Evolutionary conservation across 2,329 filamentous ascomycete genomes (phyloP).

Genomic region (Xylariaceae sp.): DNA sequence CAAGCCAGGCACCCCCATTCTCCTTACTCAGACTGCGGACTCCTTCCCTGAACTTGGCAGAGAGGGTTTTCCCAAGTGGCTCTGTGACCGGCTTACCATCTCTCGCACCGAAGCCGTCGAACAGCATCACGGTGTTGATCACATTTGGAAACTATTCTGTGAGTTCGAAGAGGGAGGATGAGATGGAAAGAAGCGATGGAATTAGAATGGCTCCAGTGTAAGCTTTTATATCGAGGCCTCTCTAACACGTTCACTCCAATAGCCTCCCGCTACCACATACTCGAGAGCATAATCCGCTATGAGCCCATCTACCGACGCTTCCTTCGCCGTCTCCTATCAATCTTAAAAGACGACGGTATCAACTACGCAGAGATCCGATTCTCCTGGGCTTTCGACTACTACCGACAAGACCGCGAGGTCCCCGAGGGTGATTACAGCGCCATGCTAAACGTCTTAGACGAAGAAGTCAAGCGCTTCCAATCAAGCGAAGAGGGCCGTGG

Average conservation of each 20-base stretch:
- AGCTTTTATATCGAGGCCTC: background rate
- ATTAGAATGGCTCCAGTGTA: background rate
- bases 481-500: conserved; percentile 60
- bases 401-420: conserved; percentile 55
- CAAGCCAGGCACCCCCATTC: conserved; percentile 50
- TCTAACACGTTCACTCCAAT: conserved; percentile 6
- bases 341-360: conserved; percentile 74
- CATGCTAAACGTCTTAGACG: conserved; percentile 67
- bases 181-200: background rate
- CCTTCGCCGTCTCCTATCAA: conserved; percentile 62
- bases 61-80: conserved; percentile 68
- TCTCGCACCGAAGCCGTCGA: conserved; percentile 65
- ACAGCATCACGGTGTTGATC: conserved; percentile 77
- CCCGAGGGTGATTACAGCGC: conserved; percentile 63
- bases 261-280: conserved; percentile 58
- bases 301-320: conserved; percentile 83
- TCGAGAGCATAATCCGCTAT: conserved; percentile 74
- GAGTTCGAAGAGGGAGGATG: conserved; percentile 29
- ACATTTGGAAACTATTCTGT: conserved; percentile 77
- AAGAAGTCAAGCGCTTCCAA: conserved; percentile 75
- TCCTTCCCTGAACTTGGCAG: conserved; percentile 68
- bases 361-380: conserved; percentile 76
- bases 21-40: conserved; percentile 59
- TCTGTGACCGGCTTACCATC: conserved; percentile 67
- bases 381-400: conserved; percentile 68